Evolutionary conservation across 1,139 yeast species (phyloP).

Genomic region (Taphrina pruni): DNA sequence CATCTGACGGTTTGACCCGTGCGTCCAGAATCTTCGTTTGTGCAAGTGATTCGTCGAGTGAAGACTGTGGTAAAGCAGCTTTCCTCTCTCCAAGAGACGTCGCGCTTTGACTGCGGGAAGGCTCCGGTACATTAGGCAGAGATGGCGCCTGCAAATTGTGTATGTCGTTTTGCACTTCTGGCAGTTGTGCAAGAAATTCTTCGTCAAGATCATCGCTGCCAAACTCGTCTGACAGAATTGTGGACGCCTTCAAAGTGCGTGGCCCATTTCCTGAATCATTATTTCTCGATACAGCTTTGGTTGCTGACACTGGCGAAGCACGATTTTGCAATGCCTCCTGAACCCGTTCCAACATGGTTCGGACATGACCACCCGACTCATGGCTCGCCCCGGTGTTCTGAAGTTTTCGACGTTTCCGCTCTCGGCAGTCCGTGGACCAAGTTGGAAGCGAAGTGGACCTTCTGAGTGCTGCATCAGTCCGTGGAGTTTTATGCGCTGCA

Average conservation of each 20-base stretch:
- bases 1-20: background rate
- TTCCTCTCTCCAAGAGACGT: background rate
- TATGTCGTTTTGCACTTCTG: conserved; percentile 8
- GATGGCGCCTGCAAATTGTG: conserved; percentile 5
- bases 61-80: background rate
- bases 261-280: background rate
- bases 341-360: conserved; percentile 35
- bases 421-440: conserved; percentile 26
- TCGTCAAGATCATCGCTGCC: conserved; percentile 27
- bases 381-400: background rate
- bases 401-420: conserved; percentile 19
- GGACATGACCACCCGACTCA: conserved; percentile 8
- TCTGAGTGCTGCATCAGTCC: conserved; percentile 24
- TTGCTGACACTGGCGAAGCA: conserved; percentile 1
- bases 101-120: background rate
- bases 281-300: background rate
- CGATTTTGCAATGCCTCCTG: conserved; percentile 24
- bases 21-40: background rate
- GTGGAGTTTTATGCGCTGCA: conserved; percentile 6
- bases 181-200: background rate
- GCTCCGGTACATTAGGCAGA: background rate
- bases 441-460: conserved; percentile 33
- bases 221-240: conserved; percentile 22
- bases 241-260: background rate
- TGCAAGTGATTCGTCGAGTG: too few species aligned